Conservation (phyloP, 345 rosid species). For the Erodium maritimum region DNA sequence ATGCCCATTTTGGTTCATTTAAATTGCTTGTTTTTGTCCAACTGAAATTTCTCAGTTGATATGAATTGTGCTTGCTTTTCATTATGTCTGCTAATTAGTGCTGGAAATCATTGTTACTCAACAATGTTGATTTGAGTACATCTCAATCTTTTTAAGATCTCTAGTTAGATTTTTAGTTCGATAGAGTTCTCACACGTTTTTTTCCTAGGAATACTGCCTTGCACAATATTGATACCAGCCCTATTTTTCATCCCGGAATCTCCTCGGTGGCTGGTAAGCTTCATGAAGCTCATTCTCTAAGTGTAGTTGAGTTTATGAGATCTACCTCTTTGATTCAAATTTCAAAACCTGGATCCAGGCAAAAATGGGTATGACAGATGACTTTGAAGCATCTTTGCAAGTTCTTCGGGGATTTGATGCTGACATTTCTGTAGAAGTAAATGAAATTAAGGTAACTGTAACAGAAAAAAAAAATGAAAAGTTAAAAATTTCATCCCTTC, state of each 20-base stretch:
- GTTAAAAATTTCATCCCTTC: conserved; percentile 3
- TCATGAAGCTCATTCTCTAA: neutral
- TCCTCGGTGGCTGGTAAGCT: conserved; percentile 92
- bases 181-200: conserved; percentile 5
- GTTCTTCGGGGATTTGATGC: conserved; percentile 89
- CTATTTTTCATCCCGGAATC: conserved; percentile 96
- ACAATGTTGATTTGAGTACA: no score
- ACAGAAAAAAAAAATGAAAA: no score
- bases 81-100: no score
- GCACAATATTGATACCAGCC: conserved; percentile 72
- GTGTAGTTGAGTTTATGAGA: neutral
- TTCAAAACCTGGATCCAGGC: conserved; percentile 39
- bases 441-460: conserved; percentile 74
- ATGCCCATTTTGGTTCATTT: conserved; percentile 17
- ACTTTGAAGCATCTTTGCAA: conserved; percentile 91
- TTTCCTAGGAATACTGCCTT: conserved; percentile 68
- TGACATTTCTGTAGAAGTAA: conserved; percentile 76
- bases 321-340: conserved; percentile 5
- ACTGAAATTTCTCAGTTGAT: neutral
- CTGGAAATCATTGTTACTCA: no score
- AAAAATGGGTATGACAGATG: conserved; percentile 97
- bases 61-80: neutral
- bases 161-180: neutral
- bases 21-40: neutral
- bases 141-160: no score